phyloP scores from a whole-genome alignment of 305 asterid genomes.

The Petunia hybrid region DNA sequence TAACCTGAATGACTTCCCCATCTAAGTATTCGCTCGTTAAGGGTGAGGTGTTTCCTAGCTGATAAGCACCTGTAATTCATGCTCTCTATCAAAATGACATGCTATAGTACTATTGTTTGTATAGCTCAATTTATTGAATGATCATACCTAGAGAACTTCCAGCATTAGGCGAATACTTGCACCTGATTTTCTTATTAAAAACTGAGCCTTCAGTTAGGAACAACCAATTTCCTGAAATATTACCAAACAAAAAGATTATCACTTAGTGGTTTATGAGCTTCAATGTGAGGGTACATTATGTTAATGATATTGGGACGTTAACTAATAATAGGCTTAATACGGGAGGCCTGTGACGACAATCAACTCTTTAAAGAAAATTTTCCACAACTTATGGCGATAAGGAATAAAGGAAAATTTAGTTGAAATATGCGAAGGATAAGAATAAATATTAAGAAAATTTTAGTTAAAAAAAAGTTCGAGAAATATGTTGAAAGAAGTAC shows the following conservation, averaged over 20 bases:
- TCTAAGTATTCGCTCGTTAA: neutral
- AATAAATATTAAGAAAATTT: too few species aligned
- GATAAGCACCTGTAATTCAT: neutral
- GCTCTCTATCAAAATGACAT: neutral
- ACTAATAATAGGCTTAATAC: too few species aligned
- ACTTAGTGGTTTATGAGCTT: too few species aligned
- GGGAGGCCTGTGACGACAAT: too few species aligned
- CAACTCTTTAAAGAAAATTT: too few species aligned
- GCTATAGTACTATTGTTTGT: neutral
- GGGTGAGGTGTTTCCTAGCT: neutral
- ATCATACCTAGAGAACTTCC: neutral
- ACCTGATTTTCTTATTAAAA: neutral
- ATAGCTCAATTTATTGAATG: neutral
- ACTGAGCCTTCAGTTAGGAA: constrained; percentile 2
- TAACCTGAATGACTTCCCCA: neutral
- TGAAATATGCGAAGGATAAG: too few species aligned
- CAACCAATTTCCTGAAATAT: neutral
- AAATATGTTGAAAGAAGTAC: too few species aligned
- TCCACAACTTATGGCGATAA: too few species aligned
- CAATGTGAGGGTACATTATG: too few species aligned
- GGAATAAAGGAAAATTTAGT: too few species aligned
- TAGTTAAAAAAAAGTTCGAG: too few species aligned
- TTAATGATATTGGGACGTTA: too few species aligned
- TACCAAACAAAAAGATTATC: neutral
- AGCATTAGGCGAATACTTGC: neutral